Percentiles rank a stretch among this genome's conserved stretches.
Evolutionary conservation across 441 rosid genomes (phyloP).

Genomic region (Gossypium trilobum): DNA sequence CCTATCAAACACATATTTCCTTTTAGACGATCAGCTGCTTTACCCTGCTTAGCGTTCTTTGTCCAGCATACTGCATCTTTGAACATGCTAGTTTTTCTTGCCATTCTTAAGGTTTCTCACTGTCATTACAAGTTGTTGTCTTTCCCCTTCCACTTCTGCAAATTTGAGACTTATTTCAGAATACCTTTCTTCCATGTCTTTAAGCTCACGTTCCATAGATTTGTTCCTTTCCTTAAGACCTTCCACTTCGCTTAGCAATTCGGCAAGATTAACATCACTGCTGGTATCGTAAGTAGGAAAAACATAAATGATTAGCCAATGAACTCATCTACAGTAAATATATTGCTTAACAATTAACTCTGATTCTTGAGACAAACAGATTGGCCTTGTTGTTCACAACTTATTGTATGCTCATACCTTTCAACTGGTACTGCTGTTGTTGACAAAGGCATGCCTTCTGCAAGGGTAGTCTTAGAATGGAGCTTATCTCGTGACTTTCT

Average conservation of each 20-base stretch:
- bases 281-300: slow-evolving; percentile 14
- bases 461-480: neutral
- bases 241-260: slow-evolving; percentile 16
- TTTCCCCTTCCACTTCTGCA: slow-evolving; percentile 41
- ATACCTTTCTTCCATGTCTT: slow-evolving; percentile 27
- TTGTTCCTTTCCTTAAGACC: slow-evolving; percentile 16
- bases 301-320: neutral
- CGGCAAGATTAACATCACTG: neutral
- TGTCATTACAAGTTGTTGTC: slow-evolving; percentile 41
- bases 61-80: slow-evolving; percentile 12
- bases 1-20: slow-evolving; percentile 10
- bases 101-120: slow-evolving; percentile 29
- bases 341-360: neutral
- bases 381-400: slow-evolving; percentile 9
- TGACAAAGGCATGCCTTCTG: slow-evolving; percentile 1
- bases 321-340: neutral
- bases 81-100: slow-evolving; percentile 34
- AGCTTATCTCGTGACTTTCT: neutral
- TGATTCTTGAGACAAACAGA: neutral
- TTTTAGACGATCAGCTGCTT: slow-evolving; percentile 17
- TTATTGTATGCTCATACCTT: slow-evolving; percentile 29
- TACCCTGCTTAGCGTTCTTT: slow-evolving; percentile 1
- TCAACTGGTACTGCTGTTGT: slow-evolving; percentile 16
- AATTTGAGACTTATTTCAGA: slow-evolving; percentile 42
- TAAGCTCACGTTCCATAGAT: slow-evolving; percentile 17